phyloP scores from a whole-genome alignment of 768 basidiomycete species.

The Butyriboletus loyo region DNA sequence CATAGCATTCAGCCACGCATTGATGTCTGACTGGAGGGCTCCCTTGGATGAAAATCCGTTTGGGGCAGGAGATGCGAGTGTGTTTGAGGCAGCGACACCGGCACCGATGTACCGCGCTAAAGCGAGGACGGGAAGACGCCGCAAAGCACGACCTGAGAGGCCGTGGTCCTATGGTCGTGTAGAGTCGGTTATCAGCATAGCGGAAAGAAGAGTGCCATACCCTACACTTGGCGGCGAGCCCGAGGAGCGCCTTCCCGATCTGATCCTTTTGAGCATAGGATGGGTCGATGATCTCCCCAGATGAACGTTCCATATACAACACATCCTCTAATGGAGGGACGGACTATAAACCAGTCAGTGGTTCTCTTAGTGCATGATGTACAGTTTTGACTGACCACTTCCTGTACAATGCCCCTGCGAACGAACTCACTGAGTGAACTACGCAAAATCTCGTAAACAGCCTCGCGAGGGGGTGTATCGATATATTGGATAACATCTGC shows the following conservation, averaged over 20 bases:
- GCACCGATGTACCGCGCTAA: slow-evolving; percentile 78
- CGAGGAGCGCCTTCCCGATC: slow-evolving; percentile 56
- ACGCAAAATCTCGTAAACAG: slow-evolving; percentile 88
- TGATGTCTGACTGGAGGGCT: slow-evolving; percentile 39
- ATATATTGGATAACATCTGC: slow-evolving; percentile 97
- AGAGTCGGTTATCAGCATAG: neutral
- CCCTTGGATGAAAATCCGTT: slow-evolving; percentile 6
- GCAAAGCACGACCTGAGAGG: slow-evolving; percentile 91
- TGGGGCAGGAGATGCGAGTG: neutral
- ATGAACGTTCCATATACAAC: slow-evolving; percentile 18
- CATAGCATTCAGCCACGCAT: slow-evolving; percentile 84
- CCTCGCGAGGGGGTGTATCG: slow-evolving; percentile 86
- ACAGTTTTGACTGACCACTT: slow-evolving; percentile 46
- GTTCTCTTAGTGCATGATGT: neutral
- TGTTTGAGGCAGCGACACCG: slow-evolving; percentile 30
- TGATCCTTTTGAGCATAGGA: slow-evolving; percentile 48
- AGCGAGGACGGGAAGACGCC: slow-evolving; percentile 92
- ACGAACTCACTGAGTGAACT: slow-evolving; percentile 82
- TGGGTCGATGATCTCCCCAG: slow-evolving; percentile 20
- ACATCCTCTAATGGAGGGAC: slow-evolving; percentile 62
- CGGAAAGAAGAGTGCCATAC: slow-evolving; percentile 44
- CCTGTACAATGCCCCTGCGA: slow-evolving; percentile 62
- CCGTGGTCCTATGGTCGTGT: slow-evolving; percentile 49
- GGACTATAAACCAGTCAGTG: slow-evolving; percentile 37
- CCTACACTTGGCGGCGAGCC: slow-evolving; percentile 73